phyloP scores from a whole-genome alignment of 371 early-diverging fungal species.

The Cokeromyces recurvatus region DNA sequence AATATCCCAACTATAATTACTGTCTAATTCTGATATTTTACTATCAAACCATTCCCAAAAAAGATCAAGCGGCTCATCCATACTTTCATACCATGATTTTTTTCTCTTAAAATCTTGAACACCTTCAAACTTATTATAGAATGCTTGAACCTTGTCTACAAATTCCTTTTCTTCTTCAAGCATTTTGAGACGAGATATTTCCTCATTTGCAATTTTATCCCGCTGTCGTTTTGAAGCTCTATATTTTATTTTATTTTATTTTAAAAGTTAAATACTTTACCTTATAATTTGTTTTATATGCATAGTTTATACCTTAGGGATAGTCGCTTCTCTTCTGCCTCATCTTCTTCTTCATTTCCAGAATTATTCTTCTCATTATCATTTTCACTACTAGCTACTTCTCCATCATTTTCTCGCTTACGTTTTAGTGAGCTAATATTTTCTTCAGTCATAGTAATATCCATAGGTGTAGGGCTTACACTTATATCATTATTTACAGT shows the following conservation, averaged over 20 bases:
- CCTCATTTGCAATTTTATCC: constrained; percentile 54
- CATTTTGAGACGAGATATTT: constrained; percentile 47
- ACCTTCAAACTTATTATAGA: constrained; percentile 26
- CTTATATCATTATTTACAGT: too few relatives aligned
- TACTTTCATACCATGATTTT: constrained; percentile 6
- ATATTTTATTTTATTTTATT: too few relatives aligned
- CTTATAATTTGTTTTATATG: too few relatives aligned
- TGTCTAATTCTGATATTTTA: constrained; percentile 35
- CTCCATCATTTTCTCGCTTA: background rate
- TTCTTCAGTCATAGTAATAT: background rate
- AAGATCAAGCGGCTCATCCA: background rate
- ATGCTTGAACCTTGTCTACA: constrained; percentile 20
- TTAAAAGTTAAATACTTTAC: too few relatives aligned
- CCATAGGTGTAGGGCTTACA: background rate
- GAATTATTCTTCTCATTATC: constrained; percentile 9
- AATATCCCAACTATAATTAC: constrained; percentile 30
- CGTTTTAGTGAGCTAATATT: background rate
- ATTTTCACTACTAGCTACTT: constrained; percentile 1
- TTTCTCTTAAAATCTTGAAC: constrained; percentile 1
- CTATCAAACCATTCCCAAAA: constrained; percentile 43
- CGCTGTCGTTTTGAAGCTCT: constrained; percentile 59
- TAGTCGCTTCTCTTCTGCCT: constrained; percentile 44
- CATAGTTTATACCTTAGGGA: constrained; percentile 57
- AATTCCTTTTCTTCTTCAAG: constrained; percentile 50
- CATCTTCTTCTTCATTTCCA: constrained; percentile 23